A percentile compares a stretch with the other conserved stretches of the same genome.
phyloP scores from a whole-genome alignment of 2,329 filamentous ascomycete species.

The Kalmusia sp. region DNA sequence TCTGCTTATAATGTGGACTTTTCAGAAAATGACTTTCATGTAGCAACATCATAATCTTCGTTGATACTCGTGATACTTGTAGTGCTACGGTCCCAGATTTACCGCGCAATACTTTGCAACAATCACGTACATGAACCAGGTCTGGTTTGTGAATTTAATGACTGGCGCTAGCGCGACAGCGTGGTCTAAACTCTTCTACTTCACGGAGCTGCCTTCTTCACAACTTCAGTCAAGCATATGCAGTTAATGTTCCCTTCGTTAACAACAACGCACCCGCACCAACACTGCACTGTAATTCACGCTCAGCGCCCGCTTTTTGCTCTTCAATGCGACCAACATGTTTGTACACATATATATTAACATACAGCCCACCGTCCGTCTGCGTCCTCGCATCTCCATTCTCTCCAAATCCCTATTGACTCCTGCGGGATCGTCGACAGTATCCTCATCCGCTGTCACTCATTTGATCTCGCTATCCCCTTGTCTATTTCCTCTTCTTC shows the following conservation, averaged over 20 bases:
- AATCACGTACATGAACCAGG: too few species aligned
- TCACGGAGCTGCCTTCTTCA: neutral
- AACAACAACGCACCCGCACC: neutral
- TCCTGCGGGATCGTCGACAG: too few species aligned
- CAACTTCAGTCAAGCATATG: neutral
- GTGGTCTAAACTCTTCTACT: neutral
- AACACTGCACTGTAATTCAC: slow-evolving; percentile 1
- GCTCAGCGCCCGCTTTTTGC: neutral
- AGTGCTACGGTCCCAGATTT: neutral
- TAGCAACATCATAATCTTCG: neutral
- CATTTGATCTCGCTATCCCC: neutral
- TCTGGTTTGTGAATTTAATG: neutral
- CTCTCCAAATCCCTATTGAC: neutral
- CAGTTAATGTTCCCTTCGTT: neutral
- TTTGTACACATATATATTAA: neutral
- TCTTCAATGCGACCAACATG: neutral
- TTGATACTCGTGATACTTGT: neutral
- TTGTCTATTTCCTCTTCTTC: neutral
- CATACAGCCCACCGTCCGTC: neutral
- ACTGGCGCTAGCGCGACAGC: neutral
- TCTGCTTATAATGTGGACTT: neutral
- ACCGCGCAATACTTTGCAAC: neutral
- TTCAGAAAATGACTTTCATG: neutral
- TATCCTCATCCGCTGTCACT: neutral
- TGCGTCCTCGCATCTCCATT: neutral